These are phyloP conservation scores for Talaromyces atroroseus DNA, from an alignment of 2,329 filamentous ascomycete genomes.

Conservation along the genomic window DNA sequence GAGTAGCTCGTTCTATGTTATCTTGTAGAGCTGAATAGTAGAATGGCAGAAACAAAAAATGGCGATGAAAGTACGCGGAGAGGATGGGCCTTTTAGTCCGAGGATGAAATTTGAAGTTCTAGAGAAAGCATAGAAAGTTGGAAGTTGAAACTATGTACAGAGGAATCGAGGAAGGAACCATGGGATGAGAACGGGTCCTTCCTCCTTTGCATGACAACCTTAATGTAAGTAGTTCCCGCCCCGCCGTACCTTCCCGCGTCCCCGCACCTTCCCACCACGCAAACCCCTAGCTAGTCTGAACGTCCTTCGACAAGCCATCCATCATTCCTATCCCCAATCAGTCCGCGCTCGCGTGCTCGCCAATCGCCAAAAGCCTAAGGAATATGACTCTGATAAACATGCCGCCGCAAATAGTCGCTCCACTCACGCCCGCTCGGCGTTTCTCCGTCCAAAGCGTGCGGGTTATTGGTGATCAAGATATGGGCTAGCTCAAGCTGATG, in stretches of 20 bases:
- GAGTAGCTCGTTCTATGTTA: background rate
- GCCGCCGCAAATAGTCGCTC: conserved; percentile 2
- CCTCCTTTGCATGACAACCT: background rate
- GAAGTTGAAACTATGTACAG: background rate
- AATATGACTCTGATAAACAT: background rate
- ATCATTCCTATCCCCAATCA: no score
- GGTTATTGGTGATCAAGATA: background rate
- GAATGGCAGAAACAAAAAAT: no score
- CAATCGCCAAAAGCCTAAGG: background rate
- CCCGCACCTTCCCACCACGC: background rate
- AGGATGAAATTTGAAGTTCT: no score
- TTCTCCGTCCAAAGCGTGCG: background rate
- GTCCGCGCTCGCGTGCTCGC: no score
- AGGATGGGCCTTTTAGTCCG: background rate
- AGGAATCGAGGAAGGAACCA: background rate
- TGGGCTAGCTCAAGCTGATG: background rate
- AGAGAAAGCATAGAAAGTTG: no score
- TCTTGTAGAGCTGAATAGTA: no score
- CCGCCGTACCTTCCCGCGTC: background rate
- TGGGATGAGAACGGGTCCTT: background rate
- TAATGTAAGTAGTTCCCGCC: background rate
- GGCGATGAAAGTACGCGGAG: background rate
- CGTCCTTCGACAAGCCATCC: no score
- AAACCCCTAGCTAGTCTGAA: background rate
- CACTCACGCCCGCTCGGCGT: background rate